Percentiles rank a stretch among this genome's conserved stretches.
Conservation (phyloP, 2,329 filamentous ascomycete genomes). For the Teratosphaeria gauchensis region DNA sequence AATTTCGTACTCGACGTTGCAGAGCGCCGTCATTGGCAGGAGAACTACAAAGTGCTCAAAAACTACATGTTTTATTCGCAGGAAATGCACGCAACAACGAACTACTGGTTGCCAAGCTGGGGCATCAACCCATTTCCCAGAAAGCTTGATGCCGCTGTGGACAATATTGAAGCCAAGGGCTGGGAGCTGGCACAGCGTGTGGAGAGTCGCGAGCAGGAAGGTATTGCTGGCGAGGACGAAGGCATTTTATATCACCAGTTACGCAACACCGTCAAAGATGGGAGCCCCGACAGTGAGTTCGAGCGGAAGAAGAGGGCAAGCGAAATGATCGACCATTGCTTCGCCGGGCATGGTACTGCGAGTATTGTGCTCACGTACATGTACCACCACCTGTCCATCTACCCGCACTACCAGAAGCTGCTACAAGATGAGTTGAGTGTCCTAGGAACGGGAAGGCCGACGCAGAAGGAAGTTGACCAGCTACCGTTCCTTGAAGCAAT, state of each 20-base stretch:
- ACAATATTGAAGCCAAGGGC: background rate
- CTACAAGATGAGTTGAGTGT: too few relatives aligned
- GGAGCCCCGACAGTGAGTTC: too few relatives aligned
- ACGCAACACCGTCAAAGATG: background rate
- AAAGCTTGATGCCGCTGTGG: background rate
- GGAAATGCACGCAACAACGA: background rate
- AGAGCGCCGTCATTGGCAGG: background rate
- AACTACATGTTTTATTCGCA: background rate
- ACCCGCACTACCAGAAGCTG: too few relatives aligned
- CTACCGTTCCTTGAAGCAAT: too few relatives aligned
- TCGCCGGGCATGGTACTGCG: too few relatives aligned
- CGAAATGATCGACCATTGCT: too few relatives aligned
- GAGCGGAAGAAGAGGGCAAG: too few relatives aligned
- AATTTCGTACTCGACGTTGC: background rate
- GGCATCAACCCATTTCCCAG: background rate
- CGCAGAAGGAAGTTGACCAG: too few relatives aligned
- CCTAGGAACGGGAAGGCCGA: too few relatives aligned
- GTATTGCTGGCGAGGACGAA: background rate
- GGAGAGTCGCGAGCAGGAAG: background rate
- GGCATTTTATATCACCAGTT: background rate
- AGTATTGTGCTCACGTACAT: too few relatives aligned
- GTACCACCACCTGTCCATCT: too few relatives aligned
- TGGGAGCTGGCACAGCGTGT: background rate
- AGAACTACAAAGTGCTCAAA: background rate
- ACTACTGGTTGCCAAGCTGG: background rate